phyloP scores from a whole-genome alignment of 192 early-diverging fungal species.

The Lunasporangiospora selenospora region DNA sequence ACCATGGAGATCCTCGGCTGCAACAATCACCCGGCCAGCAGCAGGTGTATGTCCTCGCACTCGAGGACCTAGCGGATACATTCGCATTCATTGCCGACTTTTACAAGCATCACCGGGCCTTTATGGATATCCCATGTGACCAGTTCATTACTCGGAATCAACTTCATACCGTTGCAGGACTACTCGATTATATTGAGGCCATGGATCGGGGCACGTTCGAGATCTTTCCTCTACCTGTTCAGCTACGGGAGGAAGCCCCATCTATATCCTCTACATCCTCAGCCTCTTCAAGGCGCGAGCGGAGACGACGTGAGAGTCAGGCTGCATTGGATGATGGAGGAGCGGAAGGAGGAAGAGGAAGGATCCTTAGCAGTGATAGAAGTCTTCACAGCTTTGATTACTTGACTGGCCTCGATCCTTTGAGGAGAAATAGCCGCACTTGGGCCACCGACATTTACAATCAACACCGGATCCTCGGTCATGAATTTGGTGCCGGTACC shows the following conservation, averaged over 20 bases:
- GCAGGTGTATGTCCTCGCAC: conserved; percentile 1
- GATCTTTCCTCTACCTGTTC: conserved; percentile 22
- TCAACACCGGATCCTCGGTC: too few species aligned
- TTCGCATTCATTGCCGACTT: conserved; percentile 40
- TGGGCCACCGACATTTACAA: conserved; percentile 14
- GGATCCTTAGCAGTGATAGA: too few species aligned
- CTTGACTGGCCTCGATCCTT: too few species aligned
- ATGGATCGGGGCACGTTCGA: conserved; percentile 33
- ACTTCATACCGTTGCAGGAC: conserved; percentile 31
- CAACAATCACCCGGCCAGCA: too few species aligned
- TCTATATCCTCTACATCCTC: conserved; percentile 33
- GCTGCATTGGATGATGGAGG: too few species aligned
- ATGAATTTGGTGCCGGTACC: too few species aligned
- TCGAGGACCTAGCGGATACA: conserved; percentile 34
- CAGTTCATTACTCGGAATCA: conserved; percentile 40
- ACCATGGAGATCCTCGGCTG: too few species aligned
- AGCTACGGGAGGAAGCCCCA: conserved; percentile 29
- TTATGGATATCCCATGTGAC: conserved; percentile 43
- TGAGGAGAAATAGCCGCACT: too few species aligned
- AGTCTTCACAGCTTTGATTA: too few species aligned
- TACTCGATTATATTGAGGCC: conserved; percentile 37
- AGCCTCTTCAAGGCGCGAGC: conserved; percentile 6
- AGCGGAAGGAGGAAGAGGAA: too few species aligned
- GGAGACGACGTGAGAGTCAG: conserved; percentile 1
- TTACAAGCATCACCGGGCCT: conserved; percentile 35